A percentile compares a stretch with the other conserved stretches of the same genome.
Conservation (phyloP, 225 moss, liverwort and hornwort genomes). For the Anthoceros angustus region DNA sequence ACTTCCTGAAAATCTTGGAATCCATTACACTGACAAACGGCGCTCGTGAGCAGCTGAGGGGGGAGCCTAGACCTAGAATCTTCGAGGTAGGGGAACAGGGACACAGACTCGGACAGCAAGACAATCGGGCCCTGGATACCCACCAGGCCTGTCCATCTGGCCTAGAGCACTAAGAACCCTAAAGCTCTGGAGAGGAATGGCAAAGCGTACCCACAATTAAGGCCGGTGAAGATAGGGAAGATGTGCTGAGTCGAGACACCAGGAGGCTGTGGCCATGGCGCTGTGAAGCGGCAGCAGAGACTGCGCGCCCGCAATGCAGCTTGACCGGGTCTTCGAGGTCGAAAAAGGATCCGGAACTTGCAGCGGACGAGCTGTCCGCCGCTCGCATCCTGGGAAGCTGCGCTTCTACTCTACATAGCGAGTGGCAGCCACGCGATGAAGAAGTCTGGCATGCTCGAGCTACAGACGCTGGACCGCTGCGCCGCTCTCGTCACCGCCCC, state of each 20-base stretch:
- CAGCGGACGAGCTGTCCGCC: background rate
- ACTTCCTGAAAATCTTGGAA: background rate
- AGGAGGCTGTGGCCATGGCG: background rate
- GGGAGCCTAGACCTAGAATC: no score
- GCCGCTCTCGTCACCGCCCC: background rate
- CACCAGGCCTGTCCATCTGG: background rate
- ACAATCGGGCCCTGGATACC: background rate
- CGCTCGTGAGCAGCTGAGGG: no score
- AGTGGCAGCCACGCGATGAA: background rate
- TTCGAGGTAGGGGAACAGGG: no score
- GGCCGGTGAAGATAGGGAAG: background rate
- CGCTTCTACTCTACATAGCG: background rate
- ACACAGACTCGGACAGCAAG: no score
- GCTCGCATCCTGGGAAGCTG: background rate
- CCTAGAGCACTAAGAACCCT: background rate
- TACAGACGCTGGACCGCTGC: background rate
- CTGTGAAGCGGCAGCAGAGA: slow-evolving; percentile 3
- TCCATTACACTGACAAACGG: no score
- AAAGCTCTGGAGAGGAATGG: background rate
- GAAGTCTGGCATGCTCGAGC: background rate
- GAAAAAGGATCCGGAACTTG: background rate
- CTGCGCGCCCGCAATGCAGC: background rate
- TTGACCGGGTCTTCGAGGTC: background rate
- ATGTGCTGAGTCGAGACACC: background rate
- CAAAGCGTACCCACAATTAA: background rate